Base-by-base conservation (phyloP, 2,329 filamentous ascomycete genomes). In the Venturia asperata region DNA sequence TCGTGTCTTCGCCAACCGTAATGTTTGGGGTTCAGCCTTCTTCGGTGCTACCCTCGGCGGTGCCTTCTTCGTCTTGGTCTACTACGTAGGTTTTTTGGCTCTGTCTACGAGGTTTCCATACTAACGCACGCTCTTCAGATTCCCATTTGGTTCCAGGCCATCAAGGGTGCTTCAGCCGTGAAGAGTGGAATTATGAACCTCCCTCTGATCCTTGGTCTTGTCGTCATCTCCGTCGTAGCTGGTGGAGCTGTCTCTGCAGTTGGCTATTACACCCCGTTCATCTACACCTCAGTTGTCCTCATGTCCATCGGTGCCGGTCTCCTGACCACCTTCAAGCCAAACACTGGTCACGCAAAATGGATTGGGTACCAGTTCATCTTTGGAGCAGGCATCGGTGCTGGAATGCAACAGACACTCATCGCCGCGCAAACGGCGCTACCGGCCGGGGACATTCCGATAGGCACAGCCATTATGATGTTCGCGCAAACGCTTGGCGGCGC, bases 191-290 rank as follows among this genome's bases (percentile, higher is more conserved):
- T 81, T 68, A 77, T 77, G 73, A 80, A 79, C 66, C 72, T 81
- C 5, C 79, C 79, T 17, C 72, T 79, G 64, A 77, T 81, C 62
- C 74, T 81, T 34, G 74, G 74, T 41, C 71, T 80, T 37, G 78
- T 81, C 68, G 66, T 80, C 70, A 67, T 78, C 64, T 77, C 77
- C 63, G 74, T 81, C 67, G 42, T 76, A 30, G 69, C 72, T 27
- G 79, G 79, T 60, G 72, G 69, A 43, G 52, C 71, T 27, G 74
- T 80, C 62, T 79, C 77, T 4, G 67, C 70, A 1, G 65, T 79
- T 27, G 80, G 80, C 52, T 81, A 81, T 73, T 81, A 81, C 73
- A 80, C 79, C 0, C 79, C 79, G 1, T 81, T 81, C 70, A 77
- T 81, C 72, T 74, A 80, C 47, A 66, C 71, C 24, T 76, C 74